Conservation (phyloP, 2,329 filamentous ascomycete species). For the Elsinoe australis region DNA sequence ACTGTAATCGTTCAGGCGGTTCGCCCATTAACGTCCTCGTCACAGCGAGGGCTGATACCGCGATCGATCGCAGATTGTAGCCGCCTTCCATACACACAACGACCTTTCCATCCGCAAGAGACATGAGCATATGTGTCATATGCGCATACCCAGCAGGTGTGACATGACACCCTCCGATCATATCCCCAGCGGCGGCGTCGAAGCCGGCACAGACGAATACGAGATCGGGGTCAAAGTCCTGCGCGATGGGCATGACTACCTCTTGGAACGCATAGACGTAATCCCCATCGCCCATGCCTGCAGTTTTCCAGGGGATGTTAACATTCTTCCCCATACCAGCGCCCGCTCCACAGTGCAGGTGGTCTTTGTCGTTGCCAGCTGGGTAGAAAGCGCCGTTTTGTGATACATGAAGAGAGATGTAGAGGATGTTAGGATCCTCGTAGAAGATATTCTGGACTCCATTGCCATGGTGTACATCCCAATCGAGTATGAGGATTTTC, state of each 20-base stretch:
- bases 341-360: constrained; percentile 52
- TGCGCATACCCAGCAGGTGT: constrained; percentile 88
- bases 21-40: constrained; percentile 93
- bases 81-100: constrained; percentile 91
- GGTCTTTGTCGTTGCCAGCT: constrained; percentile 50
- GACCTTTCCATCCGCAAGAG: constrained; percentile 78
- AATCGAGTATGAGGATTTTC: constrained; percentile 89
- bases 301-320: constrained; percentile 60
- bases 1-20: constrained; percentile 58
- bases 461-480: constrained; percentile 75
- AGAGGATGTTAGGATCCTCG: constrained; percentile 85
- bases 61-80: constrained; percentile 90
- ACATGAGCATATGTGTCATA: constrained; percentile 99
- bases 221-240: constrained; percentile 87
- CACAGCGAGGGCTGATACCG: constrained; percentile 83
- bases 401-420: constrained; percentile 91
- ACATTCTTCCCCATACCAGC: constrained; percentile 56
- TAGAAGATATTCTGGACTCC: constrained; percentile 97
- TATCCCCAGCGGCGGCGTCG: constrained; percentile 87
- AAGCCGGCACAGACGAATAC: constrained; percentile 95
- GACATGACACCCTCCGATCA: constrained; percentile 87
- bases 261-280: constrained; percentile 95
- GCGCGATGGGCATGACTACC: constrained; percentile 91
- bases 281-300: constrained; percentile 88
- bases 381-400: constrained; percentile 81